Conservation (phyloP, 768 basidiomycete species). For the Boletus pseudopeckii region DNA sequence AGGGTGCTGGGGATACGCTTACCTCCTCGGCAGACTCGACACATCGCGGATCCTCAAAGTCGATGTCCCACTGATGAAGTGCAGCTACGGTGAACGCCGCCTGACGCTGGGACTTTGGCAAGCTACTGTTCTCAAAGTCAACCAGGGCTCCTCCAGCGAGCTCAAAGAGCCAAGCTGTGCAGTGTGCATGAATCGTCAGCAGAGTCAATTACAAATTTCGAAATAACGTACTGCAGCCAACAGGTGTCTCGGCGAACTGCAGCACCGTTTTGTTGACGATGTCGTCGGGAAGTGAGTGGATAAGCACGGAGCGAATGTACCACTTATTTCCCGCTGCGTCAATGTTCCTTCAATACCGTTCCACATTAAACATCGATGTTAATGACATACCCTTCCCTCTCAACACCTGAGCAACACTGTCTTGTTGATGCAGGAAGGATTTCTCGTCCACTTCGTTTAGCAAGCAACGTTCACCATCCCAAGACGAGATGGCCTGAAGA, state of each 20-base stretch:
- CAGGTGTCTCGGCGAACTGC: conserved; percentile 77
- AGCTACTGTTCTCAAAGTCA: conserved; percentile 69
- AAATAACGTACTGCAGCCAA: conserved; percentile 79
- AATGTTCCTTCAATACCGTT: background rate
- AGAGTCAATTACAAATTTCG: background rate
- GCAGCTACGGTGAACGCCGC: conserved; percentile 84
- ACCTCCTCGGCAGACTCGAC: conserved; percentile 81
- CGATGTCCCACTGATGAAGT: conserved; percentile 90
- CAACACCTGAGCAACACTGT: conserved; percentile 86
- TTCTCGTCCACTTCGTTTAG: conserved; percentile 91
- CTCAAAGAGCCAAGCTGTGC: conserved; percentile 86
- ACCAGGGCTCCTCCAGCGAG: conserved; percentile 76
- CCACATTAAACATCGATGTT: background rate
- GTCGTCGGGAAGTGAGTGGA: conserved; percentile 82
- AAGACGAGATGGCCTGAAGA: conserved; percentile 79
- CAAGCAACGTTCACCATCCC: conserved; percentile 84
- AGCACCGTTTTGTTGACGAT: conserved; percentile 80
- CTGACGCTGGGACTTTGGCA: conserved; percentile 76
- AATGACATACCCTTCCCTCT: conserved; percentile 67
- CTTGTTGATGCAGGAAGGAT: conserved; percentile 85
- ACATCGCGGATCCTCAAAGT: conserved; percentile 76
- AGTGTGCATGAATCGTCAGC: conserved; percentile 26
- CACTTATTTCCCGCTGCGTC: conserved; percentile 72
- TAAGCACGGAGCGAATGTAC: conserved; percentile 86
- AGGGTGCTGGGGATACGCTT: conserved; percentile 11